Evolutionary conservation across 441 rosid species (phyloP).

Genomic region (Macaranga tanarius): DNA sequence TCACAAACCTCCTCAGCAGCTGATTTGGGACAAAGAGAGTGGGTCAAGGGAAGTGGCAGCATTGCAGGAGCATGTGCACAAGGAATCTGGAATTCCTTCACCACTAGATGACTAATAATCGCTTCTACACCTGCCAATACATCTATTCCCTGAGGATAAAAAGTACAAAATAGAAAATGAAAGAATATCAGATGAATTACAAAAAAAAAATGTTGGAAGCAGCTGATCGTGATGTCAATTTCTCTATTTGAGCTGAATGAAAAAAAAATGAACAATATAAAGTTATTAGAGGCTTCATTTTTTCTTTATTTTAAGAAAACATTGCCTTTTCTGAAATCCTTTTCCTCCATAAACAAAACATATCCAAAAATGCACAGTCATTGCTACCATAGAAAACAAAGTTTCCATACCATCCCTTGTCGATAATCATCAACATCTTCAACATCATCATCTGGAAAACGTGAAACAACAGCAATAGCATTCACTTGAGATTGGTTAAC

Average conservation of each 20-base stretch:
- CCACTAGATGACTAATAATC: constrained; percentile 60
- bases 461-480: constrained; percentile 60
- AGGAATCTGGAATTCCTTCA: constrained; percentile 61
- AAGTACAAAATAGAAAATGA: neutral
- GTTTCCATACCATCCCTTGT: constrained; percentile 47
- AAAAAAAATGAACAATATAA: neutral
- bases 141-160: constrained; percentile 52
- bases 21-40: constrained; percentile 51
- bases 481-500: constrained; percentile 43
- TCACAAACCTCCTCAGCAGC: constrained; percentile 70
- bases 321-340: neutral
- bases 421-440: constrained; percentile 50
- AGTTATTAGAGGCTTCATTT: too few species aligned
- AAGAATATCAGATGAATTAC: neutral
- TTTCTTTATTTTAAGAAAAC: too few species aligned
- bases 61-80: constrained; percentile 73
- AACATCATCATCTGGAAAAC: constrained; percentile 60
- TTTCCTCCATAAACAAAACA: neutral
- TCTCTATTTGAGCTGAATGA: neutral
- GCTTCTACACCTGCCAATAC: constrained; percentile 66
- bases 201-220: constrained; percentile 9
- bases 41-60: constrained; percentile 41
- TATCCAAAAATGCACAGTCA: neutral
- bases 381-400: neutral
- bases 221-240: neutral